These are phyloP conservation scores for Ganoderma lingzhi DNA, from an alignment of 1,284 basidiomycete genomes.

Conservation along the genomic window DNA sequence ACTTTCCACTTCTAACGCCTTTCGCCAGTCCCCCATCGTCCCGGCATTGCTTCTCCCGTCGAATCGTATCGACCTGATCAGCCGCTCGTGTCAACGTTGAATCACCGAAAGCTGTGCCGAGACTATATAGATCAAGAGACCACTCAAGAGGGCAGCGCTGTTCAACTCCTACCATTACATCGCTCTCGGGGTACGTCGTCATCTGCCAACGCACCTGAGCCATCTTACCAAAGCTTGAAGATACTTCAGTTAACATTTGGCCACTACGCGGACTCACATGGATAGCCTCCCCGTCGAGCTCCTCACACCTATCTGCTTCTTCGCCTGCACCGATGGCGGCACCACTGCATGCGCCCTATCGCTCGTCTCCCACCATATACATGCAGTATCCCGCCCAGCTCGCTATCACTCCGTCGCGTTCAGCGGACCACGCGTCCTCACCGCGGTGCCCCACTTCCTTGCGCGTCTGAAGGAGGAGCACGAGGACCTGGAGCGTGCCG, in stretches of 20 bases:
- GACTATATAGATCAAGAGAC: neutral
- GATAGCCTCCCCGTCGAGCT: slow-evolving; percentile 31
- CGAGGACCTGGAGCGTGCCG: slow-evolving; percentile 20
- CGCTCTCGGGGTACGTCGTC: neutral
- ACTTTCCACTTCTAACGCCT: neutral
- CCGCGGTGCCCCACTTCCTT: slow-evolving; percentile 21
- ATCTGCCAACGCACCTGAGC: neutral
- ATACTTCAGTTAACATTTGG: neutral
- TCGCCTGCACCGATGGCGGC: slow-evolving; percentile 32
- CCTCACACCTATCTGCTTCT: slow-evolving; percentile 27
- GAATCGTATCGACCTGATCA: neutral
- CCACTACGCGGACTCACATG: slow-evolving; percentile 1
- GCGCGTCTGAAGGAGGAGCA: slow-evolving; percentile 18
- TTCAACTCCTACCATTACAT: neutral
- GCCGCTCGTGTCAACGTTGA: neutral
- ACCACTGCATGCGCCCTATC: slow-evolving; percentile 26
- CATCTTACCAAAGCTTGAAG: neutral
- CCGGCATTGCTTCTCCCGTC: neutral
- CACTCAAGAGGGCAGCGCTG: neutral
- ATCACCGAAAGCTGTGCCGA: neutral
- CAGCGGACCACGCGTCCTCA: slow-evolving; percentile 21
- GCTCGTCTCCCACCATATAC: slow-evolving; percentile 29
- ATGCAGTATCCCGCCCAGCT: slow-evolving; percentile 25
- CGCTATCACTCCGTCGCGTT: slow-evolving; percentile 30
- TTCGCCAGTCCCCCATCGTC: neutral